A percentile compares a stretch with the other conserved stretches of the same genome.
Conservation (phyloP, 2,329 filamentous ascomycete genomes). For the Monosporascus ibericus region DNA sequence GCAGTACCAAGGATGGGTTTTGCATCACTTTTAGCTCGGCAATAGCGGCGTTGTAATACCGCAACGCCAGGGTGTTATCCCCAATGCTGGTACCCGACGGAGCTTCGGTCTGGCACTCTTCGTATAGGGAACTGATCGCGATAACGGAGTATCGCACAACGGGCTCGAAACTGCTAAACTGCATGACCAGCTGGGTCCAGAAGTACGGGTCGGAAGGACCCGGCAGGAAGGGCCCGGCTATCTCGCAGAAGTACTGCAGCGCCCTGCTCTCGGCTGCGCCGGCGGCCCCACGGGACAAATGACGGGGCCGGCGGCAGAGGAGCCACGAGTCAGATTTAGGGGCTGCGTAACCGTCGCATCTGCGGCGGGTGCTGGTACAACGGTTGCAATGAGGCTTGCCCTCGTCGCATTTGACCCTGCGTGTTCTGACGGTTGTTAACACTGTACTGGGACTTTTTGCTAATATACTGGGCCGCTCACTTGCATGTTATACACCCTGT, state of each 20-base stretch:
- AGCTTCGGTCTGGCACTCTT: slow-evolving; percentile 18
- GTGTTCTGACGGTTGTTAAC: background rate
- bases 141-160: slow-evolving; percentile 32
- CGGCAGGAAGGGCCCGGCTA: slow-evolving; percentile 29
- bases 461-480: background rate
- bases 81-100: slow-evolving; percentile 3
- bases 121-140: slow-evolving; percentile 34
- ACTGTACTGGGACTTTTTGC: too few relatives aligned
- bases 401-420: slow-evolving; percentile 24
- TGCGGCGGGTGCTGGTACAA: slow-evolving; percentile 22
- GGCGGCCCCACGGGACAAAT: slow-evolving; percentile 19
- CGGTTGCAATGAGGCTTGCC: slow-evolving; percentile 19
- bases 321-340: slow-evolving; percentile 7
- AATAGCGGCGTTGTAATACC: slow-evolving; percentile 37
- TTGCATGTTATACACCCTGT: background rate
- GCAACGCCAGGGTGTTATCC: slow-evolving; percentile 28
- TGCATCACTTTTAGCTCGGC: slow-evolving; percentile 22
- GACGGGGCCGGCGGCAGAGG: slow-evolving; percentile 32
- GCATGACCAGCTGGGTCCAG: slow-evolving; percentile 34
- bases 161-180: slow-evolving; percentile 30
- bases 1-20: slow-evolving; percentile 29
- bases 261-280: slow-evolving; percentile 23
- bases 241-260: slow-evolving; percentile 31
- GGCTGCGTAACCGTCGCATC: slow-evolving; percentile 25
- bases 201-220: slow-evolving; percentile 33